Conservation (phyloP, 2,329 filamentous ascomycete species). For the Sphaerostilbella broomeana region DNA sequence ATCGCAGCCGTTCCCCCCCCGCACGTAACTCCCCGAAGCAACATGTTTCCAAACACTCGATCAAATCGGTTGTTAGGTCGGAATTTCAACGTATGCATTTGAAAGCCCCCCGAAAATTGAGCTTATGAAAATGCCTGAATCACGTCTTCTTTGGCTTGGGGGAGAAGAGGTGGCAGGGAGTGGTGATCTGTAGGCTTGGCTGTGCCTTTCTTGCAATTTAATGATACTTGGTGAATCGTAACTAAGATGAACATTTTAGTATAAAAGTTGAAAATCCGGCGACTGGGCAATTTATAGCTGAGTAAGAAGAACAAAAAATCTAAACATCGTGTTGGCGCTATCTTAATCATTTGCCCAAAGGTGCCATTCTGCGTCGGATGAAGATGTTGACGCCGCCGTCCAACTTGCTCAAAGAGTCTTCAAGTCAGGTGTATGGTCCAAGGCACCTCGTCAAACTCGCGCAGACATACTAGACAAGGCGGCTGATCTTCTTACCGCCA, state of each 20-base stretch:
- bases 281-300: slow-evolving; percentile 21
- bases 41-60: too few relatives aligned
- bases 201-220: too few relatives aligned
- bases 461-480: slow-evolving; percentile 57
- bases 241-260: slow-evolving; percentile 26
- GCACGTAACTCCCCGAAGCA: too few relatives aligned
- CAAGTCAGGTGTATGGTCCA: slow-evolving; percentile 60
- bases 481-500: slow-evolving; percentile 45
- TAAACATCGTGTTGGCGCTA: too few relatives aligned
- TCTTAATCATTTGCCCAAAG: slow-evolving; percentile 10
- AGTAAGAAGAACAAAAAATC: slow-evolving; percentile 1
- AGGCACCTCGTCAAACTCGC: slow-evolving; percentile 47
- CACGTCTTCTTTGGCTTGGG: slow-evolving; percentile 20
- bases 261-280: slow-evolving; percentile 49
- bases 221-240: too few relatives aligned
- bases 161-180: slow-evolving; percentile 27
- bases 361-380: slow-evolving; percentile 24
- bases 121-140: background rate
- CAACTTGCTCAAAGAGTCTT: slow-evolving; percentile 55
- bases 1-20: too few relatives aligned
- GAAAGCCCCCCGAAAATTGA: too few relatives aligned
- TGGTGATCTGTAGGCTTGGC: slow-evolving; percentile 41
- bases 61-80: background rate
- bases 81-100: background rate
- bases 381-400: slow-evolving; percentile 25